These are phyloP conservation scores for Podaxis mareebaensis DNA, from an alignment of 768 basidiomycete genomes.

Conservation along the genomic window DNA sequence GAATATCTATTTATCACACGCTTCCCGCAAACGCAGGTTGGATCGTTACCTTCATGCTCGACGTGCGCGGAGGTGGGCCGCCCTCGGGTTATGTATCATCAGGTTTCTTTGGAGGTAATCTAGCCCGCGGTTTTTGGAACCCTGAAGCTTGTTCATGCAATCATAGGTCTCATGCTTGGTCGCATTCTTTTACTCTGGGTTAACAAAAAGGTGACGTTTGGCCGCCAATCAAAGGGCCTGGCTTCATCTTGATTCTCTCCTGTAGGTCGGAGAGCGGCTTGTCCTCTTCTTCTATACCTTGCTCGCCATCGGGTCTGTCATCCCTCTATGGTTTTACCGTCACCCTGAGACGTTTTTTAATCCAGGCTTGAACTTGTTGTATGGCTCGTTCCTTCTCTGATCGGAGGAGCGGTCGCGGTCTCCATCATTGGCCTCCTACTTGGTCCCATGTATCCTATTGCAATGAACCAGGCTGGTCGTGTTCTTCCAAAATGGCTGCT, in stretches of 20 bases:
- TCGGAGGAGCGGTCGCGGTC: conserved; percentile 65
- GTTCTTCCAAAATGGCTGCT: conserved; percentile 74
- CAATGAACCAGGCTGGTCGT: conserved; percentile 68
- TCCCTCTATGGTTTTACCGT: neutral
- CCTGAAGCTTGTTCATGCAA: neutral
- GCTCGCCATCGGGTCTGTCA: conserved; percentile 49
- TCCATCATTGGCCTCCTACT: conserved; percentile 66
- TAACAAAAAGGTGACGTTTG: conserved; percentile 44
- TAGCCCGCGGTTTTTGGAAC: neutral
- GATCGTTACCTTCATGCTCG: conserved; percentile 62
- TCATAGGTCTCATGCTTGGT: conserved; percentile 55
- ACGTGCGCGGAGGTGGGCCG: conserved; percentile 37
- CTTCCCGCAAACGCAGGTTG: conserved; percentile 45
- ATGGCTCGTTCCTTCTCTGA: conserved; percentile 68
- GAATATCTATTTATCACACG: conserved; percentile 16
- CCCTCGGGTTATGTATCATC: conserved; percentile 54
- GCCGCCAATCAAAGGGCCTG: neutral
- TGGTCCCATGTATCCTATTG: conserved; percentile 76
- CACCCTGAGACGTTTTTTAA: neutral
- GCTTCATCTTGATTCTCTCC: neutral
- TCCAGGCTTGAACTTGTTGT: conserved; percentile 61
- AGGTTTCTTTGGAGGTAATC: conserved; percentile 50
- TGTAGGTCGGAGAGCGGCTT: conserved; percentile 53
- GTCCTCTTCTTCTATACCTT: conserved; percentile 53
- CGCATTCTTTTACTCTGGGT: conserved; percentile 56